phyloP scores from a whole-genome alignment of 2,329 filamentous ascomycete species.

The Saccharata proteae region DNA sequence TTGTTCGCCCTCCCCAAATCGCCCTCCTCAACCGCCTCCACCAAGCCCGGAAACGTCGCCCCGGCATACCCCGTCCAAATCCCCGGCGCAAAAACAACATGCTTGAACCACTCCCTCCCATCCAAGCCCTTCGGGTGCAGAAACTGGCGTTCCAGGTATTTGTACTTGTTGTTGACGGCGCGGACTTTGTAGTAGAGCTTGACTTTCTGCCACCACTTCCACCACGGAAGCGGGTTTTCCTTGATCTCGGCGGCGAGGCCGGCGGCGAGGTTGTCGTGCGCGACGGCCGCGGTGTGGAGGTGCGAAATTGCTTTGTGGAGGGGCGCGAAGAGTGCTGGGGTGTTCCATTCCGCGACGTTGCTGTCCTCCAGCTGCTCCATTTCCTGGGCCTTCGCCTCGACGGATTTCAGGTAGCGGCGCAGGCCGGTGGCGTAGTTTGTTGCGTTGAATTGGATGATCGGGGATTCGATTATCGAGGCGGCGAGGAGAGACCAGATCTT shows the following conservation, averaged over 20 bases:
- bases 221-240: conserved; percentile 56
- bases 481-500: conserved; percentile 34
- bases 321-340: conserved; percentile 26
- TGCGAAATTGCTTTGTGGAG: conserved; percentile 38
- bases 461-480: conserved; percentile 34
- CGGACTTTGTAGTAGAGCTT: conserved; percentile 52
- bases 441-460: conserved; percentile 35
- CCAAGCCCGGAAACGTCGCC: conserved; percentile 52
- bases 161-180: conserved; percentile 67
- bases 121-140: conserved; percentile 66
- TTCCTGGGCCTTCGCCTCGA: conserved; percentile 22
- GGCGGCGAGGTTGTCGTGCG: conserved; percentile 41
- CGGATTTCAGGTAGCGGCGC: conserved; percentile 28
- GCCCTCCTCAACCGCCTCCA: conserved; percentile 46
- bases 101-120: conserved; percentile 79
- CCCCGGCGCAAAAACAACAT: conserved; percentile 84
- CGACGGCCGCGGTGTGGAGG: conserved; percentile 35
- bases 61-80: conserved; percentile 86
- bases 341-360: conserved; percentile 16
- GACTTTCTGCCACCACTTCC: conserved; percentile 59
- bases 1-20: conserved; percentile 26
- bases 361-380: conserved; percentile 10
- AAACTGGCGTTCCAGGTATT: conserved; percentile 70
- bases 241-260: conserved; percentile 35
- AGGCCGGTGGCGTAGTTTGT: conserved; percentile 34